Conservation (phyloP, 2,329 filamentous ascomycete species). For the Epicoccum nigrum region DNA sequence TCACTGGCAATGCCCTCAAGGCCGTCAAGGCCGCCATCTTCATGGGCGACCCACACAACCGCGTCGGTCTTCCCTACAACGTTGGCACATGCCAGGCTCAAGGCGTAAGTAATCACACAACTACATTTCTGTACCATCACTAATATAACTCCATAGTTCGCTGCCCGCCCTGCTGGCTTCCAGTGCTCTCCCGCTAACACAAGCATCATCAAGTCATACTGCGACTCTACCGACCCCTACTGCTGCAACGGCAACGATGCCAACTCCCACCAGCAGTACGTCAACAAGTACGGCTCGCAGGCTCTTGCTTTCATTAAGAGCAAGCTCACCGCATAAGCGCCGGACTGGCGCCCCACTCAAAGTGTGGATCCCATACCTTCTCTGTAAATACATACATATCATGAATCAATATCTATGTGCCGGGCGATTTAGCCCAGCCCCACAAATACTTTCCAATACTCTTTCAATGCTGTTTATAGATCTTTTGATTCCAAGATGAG, state of each 20-base stretch:
- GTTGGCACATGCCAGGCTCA: conserved; percentile 65
- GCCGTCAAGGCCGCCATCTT: conserved; percentile 69
- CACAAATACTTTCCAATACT: background rate
- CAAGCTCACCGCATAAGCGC: conserved; percentile 52
- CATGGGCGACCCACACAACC: conserved; percentile 67
- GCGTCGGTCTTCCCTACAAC: conserved; percentile 62
- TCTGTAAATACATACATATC: conserved; percentile 8
- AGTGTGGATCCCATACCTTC: conserved; percentile 1
- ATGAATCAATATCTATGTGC: background rate
- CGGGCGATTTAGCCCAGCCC: background rate
- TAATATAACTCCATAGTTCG: conserved; percentile 57
- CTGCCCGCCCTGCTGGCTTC: conserved; percentile 64
- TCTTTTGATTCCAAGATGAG: background rate
- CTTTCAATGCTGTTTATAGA: background rate
- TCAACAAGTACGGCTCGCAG: conserved; percentile 63
- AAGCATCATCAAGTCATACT: conserved; percentile 68
- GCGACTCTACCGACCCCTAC: conserved; percentile 67
- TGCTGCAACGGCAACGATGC: conserved; percentile 69
- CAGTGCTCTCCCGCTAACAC: conserved; percentile 58
- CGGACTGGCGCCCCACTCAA: background rate
- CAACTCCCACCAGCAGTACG: conserved; percentile 67
- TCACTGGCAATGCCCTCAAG: conserved; percentile 56
- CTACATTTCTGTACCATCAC: background rate
- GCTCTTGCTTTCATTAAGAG: conserved; percentile 65
- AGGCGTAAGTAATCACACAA: conserved; percentile 57